phyloP scores from a whole-genome alignment of 352 stramenopile genomes.

The Chrysophaeum taylorii region DNA sequence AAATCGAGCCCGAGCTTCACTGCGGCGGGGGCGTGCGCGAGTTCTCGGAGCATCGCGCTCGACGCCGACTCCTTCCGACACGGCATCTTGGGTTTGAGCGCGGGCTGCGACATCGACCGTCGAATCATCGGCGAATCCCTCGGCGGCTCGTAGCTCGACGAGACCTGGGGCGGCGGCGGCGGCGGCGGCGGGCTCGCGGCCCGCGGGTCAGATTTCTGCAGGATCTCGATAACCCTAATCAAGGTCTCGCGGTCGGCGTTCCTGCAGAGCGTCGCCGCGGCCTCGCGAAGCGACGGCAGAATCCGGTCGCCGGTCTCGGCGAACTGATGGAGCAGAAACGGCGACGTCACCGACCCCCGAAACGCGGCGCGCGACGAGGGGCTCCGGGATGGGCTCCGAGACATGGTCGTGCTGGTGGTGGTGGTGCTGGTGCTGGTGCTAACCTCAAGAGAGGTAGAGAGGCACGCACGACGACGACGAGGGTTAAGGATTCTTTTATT shows the following conservation, averaged over 20 bases:
- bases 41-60: not conserved
- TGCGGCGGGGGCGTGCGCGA: not conserved
- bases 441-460: no score
- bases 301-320: not conserved
- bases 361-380: no score
- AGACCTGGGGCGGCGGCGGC: not conserved
- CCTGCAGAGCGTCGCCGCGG: slow-evolving; percentile 4
- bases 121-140: no score
- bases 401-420: no score
- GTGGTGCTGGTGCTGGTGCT: no score
- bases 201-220: not conserved
- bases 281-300: not conserved
- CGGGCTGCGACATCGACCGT: no score
- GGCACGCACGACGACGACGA: no score
- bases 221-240: not conserved
- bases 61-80: not conserved
- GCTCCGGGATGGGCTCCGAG: no score
- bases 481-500: no score
- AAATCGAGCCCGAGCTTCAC: slow-evolving; percentile 13
- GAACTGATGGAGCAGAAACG: slow-evolving; percentile 11
- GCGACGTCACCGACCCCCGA: not conserved
- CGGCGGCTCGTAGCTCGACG: no score
- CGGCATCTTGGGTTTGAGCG: no score
- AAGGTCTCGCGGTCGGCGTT: slow-evolving; percentile 6
- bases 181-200: not conserved